Evolutionary conservation across 2,329 filamentous ascomycete species (phyloP), one percentile per base, ranked within the genome.

Genomic region (Stagonosporopsis vannaccii): DNA sequence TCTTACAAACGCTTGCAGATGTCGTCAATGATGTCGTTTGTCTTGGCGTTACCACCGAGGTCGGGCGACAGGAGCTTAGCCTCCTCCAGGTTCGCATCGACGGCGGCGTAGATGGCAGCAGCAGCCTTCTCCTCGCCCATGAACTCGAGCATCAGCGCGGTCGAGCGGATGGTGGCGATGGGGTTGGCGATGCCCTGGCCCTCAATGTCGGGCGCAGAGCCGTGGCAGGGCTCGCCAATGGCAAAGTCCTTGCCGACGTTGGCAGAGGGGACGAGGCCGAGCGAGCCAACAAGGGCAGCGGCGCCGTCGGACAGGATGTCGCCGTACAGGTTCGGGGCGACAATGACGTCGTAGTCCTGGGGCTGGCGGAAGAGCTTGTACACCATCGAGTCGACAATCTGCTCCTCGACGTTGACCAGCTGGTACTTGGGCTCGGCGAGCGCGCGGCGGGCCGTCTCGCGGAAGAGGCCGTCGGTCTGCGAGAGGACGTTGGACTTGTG

Each of bases 301-400:
- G 95, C 94, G 64, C 92, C 94, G 77, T 99, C 95, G 2, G 92
- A 97, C 35, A 99, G 84, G 66, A 99, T 95, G 78, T 99, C 95
- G 66, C 95, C 95, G 80, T 99, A 98, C 59, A 99, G 85, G 81
- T 98, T 98, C 48, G 94, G 95, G 8, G 94, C 95, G 42, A 99
- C 95, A 68, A 99, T 96, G 65, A 98, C 94, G 77, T 99, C 95
- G 86, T 98, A 99, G 73, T 89, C 90, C 72, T 89, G 85, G 39
- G 95, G 95, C 79, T 98, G 92, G 60, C 94, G 91, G 87, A 98
- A 98, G 54, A 99, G 90, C 84, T 98, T 98, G 87, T 98, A 98
- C 56, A 98, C 92, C 95, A 99, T 99, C 60, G 90, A 94, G 80
- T 99, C 95, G 61, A 99, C 94, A 68, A 99, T 99, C 82, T 99